Conservation (phyloP, 257 asterid genomes). For the Solanum peruvianum region DNA sequence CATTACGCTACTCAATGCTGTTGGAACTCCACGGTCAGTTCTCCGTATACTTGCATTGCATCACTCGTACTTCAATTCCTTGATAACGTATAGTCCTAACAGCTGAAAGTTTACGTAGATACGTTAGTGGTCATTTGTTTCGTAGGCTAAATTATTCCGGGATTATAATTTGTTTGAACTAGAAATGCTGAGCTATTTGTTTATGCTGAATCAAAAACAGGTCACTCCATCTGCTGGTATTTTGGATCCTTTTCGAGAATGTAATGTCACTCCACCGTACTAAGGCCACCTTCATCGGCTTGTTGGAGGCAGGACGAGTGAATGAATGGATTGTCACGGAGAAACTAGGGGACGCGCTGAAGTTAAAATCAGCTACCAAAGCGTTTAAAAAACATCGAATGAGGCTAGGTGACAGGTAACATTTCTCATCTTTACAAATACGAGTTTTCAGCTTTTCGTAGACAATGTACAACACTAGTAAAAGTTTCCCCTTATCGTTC, state of each 20-base stretch:
- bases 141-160: no score
- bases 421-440: not conserved
- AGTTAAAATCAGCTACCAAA: conserved; percentile 45
- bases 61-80: not conserved
- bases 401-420: conserved; percentile 66
- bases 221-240: conserved; percentile 79
- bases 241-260: conserved; percentile 92
- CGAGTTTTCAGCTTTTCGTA: not conserved
- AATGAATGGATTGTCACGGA: conserved; percentile 97
- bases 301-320: conserved; percentile 78
- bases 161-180: no score
- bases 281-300: conserved; percentile 84
- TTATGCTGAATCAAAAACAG: conserved; percentile 8
- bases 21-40: conserved; percentile 82
- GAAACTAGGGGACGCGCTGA: conserved; percentile 74
- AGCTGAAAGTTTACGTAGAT: not conserved
- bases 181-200: no score
- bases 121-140: not conserved
- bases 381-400: conserved; percentile 44
- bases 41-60: not conserved
- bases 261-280: conserved; percentile 92
- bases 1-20: conserved; percentile 70
- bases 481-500: not conserved
- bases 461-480: not conserved
- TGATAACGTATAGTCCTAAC: not conserved